phyloP scores from a whole-genome alignment of 2,329 filamentous ascomycete species.

The Alternaria dauci region DNA sequence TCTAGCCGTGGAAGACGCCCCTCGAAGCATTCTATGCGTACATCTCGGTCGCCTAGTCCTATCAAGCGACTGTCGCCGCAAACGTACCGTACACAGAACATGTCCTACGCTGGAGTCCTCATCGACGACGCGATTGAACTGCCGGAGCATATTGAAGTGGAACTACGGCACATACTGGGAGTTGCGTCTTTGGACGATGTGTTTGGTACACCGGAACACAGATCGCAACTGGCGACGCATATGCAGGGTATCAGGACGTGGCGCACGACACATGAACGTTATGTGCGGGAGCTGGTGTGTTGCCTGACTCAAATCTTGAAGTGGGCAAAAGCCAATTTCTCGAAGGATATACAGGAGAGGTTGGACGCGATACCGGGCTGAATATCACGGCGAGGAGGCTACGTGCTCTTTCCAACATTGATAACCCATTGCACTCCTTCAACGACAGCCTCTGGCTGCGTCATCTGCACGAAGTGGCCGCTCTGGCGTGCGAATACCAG shows the following conservation, averaged over 20 bases:
- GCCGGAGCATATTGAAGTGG: conserved; percentile 16
- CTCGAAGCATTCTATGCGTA: conserved; percentile 7
- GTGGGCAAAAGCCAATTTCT: conserved; percentile 14
- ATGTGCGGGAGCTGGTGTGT: conserved; percentile 18
- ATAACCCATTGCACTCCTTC: background rate
- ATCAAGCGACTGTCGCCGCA: conserved; percentile 28
- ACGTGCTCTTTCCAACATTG: too few species aligned
- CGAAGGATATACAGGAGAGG: conserved; percentile 13
- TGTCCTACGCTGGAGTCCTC: conserved; percentile 23
- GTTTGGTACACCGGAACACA: background rate
- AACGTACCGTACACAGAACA: conserved; percentile 31
- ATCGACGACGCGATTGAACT: conserved; percentile 13
- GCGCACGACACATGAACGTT: conserved; percentile 17
- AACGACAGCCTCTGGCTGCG: background rate
- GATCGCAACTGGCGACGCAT: conserved; percentile 6
- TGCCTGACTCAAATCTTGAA: conserved; percentile 18
- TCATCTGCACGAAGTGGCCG: background rate
- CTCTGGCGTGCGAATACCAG: background rate
- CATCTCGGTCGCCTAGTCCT: conserved; percentile 27
- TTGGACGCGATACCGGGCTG: conserved; percentile 11
- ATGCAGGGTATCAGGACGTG: conserved; percentile 19
- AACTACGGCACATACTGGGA: conserved; percentile 25
- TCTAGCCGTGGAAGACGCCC: background rate
- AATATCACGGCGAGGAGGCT: too few species aligned
- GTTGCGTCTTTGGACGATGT: conserved; percentile 16